A percentile compares a stretch with the other conserved stretches of the same genome.
Conservation (phyloP, 2,329 filamentous ascomycete species). For the Stromatinia cepivora region DNA sequence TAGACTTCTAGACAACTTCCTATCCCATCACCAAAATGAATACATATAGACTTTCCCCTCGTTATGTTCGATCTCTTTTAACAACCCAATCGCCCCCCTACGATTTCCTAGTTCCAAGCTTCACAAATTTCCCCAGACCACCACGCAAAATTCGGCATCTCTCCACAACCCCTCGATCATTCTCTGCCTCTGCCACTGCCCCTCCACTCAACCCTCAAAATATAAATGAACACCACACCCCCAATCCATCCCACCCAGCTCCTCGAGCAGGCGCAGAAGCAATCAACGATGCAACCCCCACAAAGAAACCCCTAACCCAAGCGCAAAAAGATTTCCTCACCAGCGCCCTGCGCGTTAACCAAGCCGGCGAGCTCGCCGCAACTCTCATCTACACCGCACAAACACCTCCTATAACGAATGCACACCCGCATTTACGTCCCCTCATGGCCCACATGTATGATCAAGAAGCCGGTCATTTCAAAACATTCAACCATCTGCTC, state of each 20-base stretch:
- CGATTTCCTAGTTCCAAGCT: constrained; percentile 45
- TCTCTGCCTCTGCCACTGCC: background rate
- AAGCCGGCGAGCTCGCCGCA: constrained; percentile 95
- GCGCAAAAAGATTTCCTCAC: constrained; percentile 75
- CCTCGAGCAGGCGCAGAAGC: constrained; percentile 10
- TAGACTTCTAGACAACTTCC: background rate
- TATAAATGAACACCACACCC: constrained; percentile 7
- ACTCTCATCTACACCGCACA: constrained; percentile 92
- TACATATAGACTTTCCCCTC: constrained; percentile 24
- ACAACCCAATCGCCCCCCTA: constrained; percentile 36
- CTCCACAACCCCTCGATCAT: constrained; percentile 29
- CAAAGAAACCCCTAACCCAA: constrained; percentile 56
- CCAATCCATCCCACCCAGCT: constrained; percentile 3
- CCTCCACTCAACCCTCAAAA: background rate
- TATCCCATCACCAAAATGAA: background rate
- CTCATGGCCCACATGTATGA: constrained; percentile 98
- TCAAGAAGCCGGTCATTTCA: constrained; percentile 86
- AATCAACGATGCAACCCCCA: background rate
- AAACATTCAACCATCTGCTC: constrained; percentile 80
- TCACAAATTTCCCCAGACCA: constrained; percentile 32
- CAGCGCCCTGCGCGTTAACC: constrained; percentile 87
- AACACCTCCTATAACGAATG: constrained; percentile 73
- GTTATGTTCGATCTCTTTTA: constrained; percentile 17
- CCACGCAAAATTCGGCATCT: constrained; percentile 29
- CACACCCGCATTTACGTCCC: constrained; percentile 83